Evolutionary conservation across 176 grass and related monocot genomes (phyloP), one percentile per base, ranked within the genome.

Genomic region (Zizania latifolia): DNA sequence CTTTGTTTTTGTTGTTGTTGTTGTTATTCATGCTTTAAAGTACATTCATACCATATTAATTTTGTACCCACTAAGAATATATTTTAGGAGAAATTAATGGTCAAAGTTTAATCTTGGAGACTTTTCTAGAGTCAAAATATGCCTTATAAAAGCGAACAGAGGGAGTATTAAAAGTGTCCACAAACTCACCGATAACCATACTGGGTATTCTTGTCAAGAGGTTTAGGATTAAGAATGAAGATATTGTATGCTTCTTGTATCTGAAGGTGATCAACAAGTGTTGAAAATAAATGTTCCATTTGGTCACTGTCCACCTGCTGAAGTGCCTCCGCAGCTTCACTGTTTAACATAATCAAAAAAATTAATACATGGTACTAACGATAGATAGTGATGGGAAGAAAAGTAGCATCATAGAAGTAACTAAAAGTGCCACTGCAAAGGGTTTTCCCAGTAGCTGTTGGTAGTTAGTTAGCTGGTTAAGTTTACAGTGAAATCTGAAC

Each of bases 171-270:
- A 56, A 41, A 35, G 12, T 70, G 24, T 53, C 55, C 16, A 34
- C 2, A 80, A 15, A 83, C 89, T 81, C 74, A 90, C 93, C 94
- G 87, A 87, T 94, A 98, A 78, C 91, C 94, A 81, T 98, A 98
- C 6, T 58, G 85, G 84, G 64, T 45, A 65, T 28, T 81, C 53
- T 87, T 93, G 32, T 75, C 83, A 66, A 79, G 74, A 39, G 65
- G 82, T 53, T 90, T 98, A 26, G 94, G 91, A 59, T 98, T 98
- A 65, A 98, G 86, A 82, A 98, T 61, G 37, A 98, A 98, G 59
- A 98, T 88, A 54, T 94, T 98, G 82, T 98, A 98, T 66, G 91
- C 86, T 81, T 98, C 83, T 65, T 86, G 88, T 78, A 98, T 92
- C 78, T 92, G 91, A 83, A 98, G 91, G 64, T 98, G 84, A 33